phyloP scores from a whole-genome alignment of 2,329 filamentous ascomycete genomes.

The Emmonsia crescens region DNA sequence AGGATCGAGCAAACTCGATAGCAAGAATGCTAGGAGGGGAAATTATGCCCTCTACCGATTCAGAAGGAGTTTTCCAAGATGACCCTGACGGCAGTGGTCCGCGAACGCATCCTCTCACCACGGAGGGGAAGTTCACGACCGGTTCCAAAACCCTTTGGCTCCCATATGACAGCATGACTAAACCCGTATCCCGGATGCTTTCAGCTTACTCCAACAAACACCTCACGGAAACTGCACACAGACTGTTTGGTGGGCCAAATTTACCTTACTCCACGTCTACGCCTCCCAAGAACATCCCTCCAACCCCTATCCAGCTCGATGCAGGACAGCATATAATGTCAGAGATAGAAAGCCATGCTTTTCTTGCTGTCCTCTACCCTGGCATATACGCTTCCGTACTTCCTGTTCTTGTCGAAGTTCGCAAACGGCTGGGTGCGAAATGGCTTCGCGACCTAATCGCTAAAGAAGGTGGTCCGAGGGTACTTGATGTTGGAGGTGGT shows the following conservation, averaged over 20 bases:
- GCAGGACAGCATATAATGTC: slow-evolving; percentile 47
- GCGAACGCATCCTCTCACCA: slow-evolving; percentile 64
- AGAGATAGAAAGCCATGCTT: slow-evolving; percentile 51
- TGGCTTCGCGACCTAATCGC: slow-evolving; percentile 48
- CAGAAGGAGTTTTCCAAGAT: slow-evolving; percentile 17
- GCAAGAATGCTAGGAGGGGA: slow-evolving; percentile 17
- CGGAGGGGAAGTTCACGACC: slow-evolving; percentile 62
- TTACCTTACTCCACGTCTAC: slow-evolving; percentile 70
- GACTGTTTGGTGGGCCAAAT: slow-evolving; percentile 62
- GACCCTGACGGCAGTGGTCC: slow-evolving; percentile 34
- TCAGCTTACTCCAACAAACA: slow-evolving; percentile 61
- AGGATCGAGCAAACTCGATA: slow-evolving; percentile 4
- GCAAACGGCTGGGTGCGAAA: slow-evolving; percentile 47
- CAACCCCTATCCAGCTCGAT: slow-evolving; percentile 46
- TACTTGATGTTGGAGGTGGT: slow-evolving; percentile 52
- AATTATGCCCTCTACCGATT: slow-evolving; percentile 31
- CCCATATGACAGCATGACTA: slow-evolving; percentile 56
- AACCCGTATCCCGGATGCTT: slow-evolving; percentile 60
- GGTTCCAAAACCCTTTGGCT: slow-evolving; percentile 64
- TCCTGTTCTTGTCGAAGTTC: slow-evolving; percentile 48
- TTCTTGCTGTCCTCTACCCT: slow-evolving; percentile 49
- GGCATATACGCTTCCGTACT: slow-evolving; percentile 49
- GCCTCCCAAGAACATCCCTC: slow-evolving; percentile 40
- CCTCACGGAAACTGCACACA: slow-evolving; percentile 59
- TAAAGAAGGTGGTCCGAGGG: slow-evolving; percentile 46